Conservation (phyloP, 2,329 filamentous ascomycete species). For the Aurifilum marmelostoma region DNA sequence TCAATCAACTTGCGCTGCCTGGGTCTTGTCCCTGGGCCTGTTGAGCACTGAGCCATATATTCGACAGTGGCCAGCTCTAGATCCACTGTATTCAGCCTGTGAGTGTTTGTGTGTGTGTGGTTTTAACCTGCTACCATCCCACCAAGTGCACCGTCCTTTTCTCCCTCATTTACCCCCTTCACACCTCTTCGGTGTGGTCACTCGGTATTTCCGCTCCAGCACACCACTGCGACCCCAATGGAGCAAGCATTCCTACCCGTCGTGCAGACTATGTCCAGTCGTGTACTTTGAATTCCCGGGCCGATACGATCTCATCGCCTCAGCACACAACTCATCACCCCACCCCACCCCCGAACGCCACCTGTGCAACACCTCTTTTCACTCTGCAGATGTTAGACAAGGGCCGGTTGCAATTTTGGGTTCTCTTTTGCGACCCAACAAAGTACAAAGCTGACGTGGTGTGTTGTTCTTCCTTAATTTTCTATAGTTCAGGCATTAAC, state of each 20-base stretch:
- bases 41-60: conserved; percentile 20
- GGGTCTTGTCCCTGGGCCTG: background rate
- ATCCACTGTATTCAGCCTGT: conserved; percentile 17
- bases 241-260: conserved; percentile 7
- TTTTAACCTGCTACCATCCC: background rate
- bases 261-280: background rate
- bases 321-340: conserved; percentile 12
- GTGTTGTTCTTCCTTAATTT: background rate
- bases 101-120: background rate
- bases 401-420: background rate
- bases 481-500: conserved; percentile 19
- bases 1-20: conserved; percentile 38
- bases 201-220: conserved; percentile 10
- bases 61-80: conserved; percentile 20
- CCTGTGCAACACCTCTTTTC: conserved; percentile 13
- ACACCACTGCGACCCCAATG: conserved; percentile 11
- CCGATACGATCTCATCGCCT: background rate
- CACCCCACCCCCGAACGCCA: conserved; percentile 10
- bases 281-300: background rate
- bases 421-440: background rate
- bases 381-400: background rate
- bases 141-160: conserved; percentile 4
- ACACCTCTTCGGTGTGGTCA: conserved; percentile 14
- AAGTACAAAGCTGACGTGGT: conserved; percentile 21
- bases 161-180: conserved; percentile 15